Conservation (phyloP, 805 yeast genomes). For the Candida yuanshanica region DNA sequence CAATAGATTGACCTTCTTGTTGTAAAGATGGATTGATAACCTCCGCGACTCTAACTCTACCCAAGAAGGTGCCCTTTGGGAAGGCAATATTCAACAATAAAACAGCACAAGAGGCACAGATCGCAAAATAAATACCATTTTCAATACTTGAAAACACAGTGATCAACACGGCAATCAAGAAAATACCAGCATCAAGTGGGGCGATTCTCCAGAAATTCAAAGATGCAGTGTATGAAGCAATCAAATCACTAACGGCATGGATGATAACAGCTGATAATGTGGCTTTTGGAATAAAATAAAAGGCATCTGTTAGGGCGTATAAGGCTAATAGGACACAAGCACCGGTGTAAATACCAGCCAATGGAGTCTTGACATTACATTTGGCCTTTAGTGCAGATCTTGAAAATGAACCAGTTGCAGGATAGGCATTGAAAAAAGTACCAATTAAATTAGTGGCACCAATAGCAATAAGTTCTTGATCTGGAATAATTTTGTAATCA, state of each 20-base stretch:
- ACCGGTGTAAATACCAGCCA: conserved; percentile 90
- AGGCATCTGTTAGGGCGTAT: conserved; percentile 76
- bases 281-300: conserved; percentile 88
- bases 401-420: conserved; percentile 93
- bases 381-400: conserved; percentile 92
- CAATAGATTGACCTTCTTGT: conserved; percentile 58
- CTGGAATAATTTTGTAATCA: conserved; percentile 86
- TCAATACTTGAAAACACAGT: conserved; percentile 51
- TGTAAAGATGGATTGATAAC: conserved; percentile 60
- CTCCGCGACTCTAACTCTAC: conserved; percentile 67
- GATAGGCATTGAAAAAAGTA: conserved; percentile 89
- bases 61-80: conserved; percentile 81
- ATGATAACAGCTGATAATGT: conserved; percentile 82
- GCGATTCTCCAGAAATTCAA: conserved; percentile 64
- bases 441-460: conserved; percentile 89
- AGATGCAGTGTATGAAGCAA: conserved; percentile 63
- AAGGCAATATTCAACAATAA: conserved; percentile 69
- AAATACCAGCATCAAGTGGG: conserved; percentile 37
- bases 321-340: conserved; percentile 81
- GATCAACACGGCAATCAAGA: conserved; percentile 20
- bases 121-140: conserved; percentile 85
- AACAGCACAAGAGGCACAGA: conserved; percentile 74
- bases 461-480: conserved; percentile 90
- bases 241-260: conserved; percentile 86
- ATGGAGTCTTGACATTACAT: conserved; percentile 92